These are phyloP conservation scores for Datisca glomerata DNA, from an alignment of 306 rosid species.

Conservation along the genomic window DNA sequence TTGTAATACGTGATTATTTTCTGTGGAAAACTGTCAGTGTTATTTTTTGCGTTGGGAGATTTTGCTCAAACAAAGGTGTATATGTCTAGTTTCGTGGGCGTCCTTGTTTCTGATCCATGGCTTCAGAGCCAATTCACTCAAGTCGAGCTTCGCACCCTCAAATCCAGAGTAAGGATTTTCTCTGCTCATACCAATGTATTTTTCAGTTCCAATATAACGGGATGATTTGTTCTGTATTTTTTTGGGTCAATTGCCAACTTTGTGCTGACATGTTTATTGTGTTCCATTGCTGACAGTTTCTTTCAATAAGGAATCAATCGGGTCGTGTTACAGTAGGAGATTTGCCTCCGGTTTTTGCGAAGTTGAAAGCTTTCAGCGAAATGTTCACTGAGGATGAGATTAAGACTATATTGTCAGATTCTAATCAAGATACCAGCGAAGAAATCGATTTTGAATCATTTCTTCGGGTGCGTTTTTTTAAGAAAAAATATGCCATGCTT, in stretches of 20 bases:
- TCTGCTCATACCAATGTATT: background rate
- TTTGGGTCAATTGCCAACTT: constrained; percentile 6
- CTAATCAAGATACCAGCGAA: constrained; percentile 32
- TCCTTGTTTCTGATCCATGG: constrained; percentile 81
- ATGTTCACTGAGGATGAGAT: constrained; percentile 61
- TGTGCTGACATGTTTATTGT: constrained; percentile 13
- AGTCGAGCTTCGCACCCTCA: constrained; percentile 94
- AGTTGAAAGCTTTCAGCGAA: constrained; percentile 47
- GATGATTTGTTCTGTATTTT: background rate
- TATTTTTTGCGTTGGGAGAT: constrained; percentile 13
- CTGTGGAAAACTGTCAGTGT: constrained; percentile 15
- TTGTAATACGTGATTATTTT: constrained; percentile 6
- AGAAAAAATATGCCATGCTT: background rate
- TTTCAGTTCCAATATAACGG: background rate
- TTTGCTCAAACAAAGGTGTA: constrained; percentile 24
- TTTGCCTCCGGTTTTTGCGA: constrained; percentile 61
- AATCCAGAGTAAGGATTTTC: constrained; percentile 51
- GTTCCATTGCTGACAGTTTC: constrained; percentile 39
- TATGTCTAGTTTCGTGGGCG: constrained; percentile 92
- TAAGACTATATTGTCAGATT: constrained; percentile 34
- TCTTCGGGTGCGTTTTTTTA: constrained; percentile 53
- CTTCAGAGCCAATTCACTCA: constrained; percentile 98
- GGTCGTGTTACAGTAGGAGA: constrained; percentile 47
- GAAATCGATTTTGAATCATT: constrained; percentile 84
- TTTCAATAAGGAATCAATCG: constrained; percentile 54